Base-by-base conservation (phyloP, 2,329 filamentous ascomycete genomes). In the Alternaria dauci region DNA sequence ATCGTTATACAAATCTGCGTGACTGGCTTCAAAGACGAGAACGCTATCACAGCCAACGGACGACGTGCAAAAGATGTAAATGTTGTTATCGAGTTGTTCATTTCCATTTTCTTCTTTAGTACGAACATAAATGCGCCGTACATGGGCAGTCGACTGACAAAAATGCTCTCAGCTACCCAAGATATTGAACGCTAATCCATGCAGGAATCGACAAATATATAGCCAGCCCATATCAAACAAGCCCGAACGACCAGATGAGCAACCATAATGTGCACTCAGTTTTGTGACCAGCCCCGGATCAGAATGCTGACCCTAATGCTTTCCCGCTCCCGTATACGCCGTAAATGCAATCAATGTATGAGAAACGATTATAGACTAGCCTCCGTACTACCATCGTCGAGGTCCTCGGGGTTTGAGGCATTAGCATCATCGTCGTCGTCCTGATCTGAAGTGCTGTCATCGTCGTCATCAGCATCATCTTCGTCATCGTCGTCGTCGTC, bases 361-460 rank as follows among this genome's bases (percentile, higher is more conserved):
- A 20, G 18, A 8, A 28, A 46, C 23, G 25, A 46, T 56, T 25
- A 59, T 38, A 51, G 20, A 51, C 57, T 59, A 7, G 44, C 52
- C 39, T 59, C 57, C 4, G 57, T 59, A 34, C 57, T 59, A 9
- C 52, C 52, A 16, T 56, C 57, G 20, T 59, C 57, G 38, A 51
- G 43, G 25, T 59, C 57, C 18, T 55, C 57, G 20, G 42, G 42
- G 16, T 48, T 34, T 30, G 20, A 32, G 46, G 38, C 32, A 12
- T 18, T 28, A 28, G 20, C 39, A 11, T 48, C 36, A 5, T n/a
- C 43, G 12, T 52, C 58, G 12, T 55, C 30, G 9, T 53, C 55
- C 20, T 47, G 42, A 3, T 60, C 58, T 14, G 52, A 57, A 18
- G 65, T 64, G 23, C 63, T 68, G 34, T 54, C 58, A 23, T 54